phyloP scores from a whole-genome alignment of 352 stramenopile species.

The Pythium myriotylum region DNA sequence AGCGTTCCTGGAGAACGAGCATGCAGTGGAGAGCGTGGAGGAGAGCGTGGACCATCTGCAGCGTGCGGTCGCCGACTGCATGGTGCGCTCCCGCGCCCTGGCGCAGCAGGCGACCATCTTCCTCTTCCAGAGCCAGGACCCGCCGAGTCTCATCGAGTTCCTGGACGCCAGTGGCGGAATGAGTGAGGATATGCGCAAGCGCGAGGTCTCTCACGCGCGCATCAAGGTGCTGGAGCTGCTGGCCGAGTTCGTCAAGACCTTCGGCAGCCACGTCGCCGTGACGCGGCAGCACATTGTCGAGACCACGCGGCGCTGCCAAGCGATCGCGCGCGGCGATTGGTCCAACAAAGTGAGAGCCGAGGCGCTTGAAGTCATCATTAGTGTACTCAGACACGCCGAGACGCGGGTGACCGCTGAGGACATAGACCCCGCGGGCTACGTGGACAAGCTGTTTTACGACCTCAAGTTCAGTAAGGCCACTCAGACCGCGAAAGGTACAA shows the following conservation, averaged over 20 bases:
- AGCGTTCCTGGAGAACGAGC: constrained; percentile 57
- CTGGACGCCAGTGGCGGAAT: constrained; percentile 51
- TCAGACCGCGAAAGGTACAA: constrained; percentile 71
- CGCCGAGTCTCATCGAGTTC: constrained; percentile 60
- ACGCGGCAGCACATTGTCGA: constrained; percentile 49
- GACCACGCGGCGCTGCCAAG: constrained; percentile 47
- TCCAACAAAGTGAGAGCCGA: constrained; percentile 70
- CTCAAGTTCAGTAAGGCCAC: constrained; percentile 75
- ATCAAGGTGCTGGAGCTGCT: constrained; percentile 55
- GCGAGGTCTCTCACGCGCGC: constrained; percentile 52
- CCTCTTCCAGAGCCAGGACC: constrained; percentile 56
- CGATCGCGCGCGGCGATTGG: constrained; percentile 51
- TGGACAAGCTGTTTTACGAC: constrained; percentile 76
- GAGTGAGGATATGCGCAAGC: constrained; percentile 57
- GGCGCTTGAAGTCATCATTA: constrained; percentile 58
- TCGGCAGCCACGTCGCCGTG: constrained; percentile 48
- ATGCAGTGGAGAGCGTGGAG: constrained; percentile 67
- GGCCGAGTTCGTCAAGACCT: constrained; percentile 51
- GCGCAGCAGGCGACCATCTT: constrained; percentile 70
- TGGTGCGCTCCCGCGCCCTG: constrained; percentile 55
- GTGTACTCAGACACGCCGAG: constrained; percentile 49
- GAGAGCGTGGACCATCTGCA: constrained; percentile 64
- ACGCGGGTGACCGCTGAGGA: constrained; percentile 43
- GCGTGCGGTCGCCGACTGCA: constrained; percentile 42
- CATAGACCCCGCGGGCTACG: constrained; percentile 51